Conservation (phyloP, 2,329 filamentous ascomycete species). For the Didymosphaeria variabile region DNA sequence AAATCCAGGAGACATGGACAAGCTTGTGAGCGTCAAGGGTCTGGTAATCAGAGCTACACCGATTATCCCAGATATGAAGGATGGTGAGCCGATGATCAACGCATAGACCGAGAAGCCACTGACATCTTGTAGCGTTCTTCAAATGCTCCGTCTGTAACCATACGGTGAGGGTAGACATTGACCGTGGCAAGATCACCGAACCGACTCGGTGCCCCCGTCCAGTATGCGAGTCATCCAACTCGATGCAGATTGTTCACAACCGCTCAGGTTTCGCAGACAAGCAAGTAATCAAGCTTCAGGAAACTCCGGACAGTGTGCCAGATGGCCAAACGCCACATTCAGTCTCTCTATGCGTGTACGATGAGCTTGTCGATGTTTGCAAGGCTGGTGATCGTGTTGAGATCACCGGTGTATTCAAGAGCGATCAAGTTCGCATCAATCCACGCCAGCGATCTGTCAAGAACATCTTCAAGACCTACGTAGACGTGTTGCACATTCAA, state of each 20-base stretch:
- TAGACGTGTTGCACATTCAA: constrained; percentile 94
- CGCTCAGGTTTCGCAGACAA: constrained; percentile 95
- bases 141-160: constrained; percentile 93
- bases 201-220: constrained; percentile 87
- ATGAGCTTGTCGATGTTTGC: constrained; percentile 96
- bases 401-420: constrained; percentile 96
- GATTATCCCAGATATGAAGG: constrained; percentile 98
- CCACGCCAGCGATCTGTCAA: constrained; percentile 92
- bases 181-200: constrained; percentile 95
- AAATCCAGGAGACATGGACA: constrained; percentile 97
- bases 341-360: constrained; percentile 94
- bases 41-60: constrained; percentile 95
- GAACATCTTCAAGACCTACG: constrained; percentile 96
- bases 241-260: constrained; percentile 98
- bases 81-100: constrained; percentile 57
- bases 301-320: constrained; percentile 93
- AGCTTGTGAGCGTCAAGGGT: constrained; percentile 92
- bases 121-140: constrained; percentile 77
- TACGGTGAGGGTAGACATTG: constrained; percentile 87
- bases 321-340: constrained; percentile 97
- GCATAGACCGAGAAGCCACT: constrained; percentile 18
- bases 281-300: constrained; percentile 97
- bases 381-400: constrained; percentile 97
- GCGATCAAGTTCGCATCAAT: constrained; percentile 92
- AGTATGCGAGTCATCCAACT: constrained; percentile 85